Conservation (phyloP, 139 green algal species). For the Desmodesmus armatus region DNA sequence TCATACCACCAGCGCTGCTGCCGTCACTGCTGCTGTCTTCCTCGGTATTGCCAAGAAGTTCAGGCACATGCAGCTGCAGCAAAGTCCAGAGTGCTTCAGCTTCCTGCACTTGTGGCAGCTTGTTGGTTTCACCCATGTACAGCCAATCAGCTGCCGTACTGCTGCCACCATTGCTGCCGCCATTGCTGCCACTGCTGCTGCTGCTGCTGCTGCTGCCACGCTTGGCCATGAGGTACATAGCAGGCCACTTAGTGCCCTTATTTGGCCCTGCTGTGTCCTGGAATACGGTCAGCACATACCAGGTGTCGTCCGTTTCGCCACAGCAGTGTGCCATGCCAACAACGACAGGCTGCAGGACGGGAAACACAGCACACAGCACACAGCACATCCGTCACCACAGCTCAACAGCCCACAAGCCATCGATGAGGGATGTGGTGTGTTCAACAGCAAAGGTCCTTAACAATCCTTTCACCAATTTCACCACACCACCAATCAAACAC, state of each 20-base stretch:
- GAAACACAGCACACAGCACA: neutral
- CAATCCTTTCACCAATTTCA: neutral
- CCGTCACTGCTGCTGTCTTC: neutral
- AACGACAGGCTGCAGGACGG: neutral
- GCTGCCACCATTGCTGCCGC: neutral
- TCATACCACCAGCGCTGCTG: neutral
- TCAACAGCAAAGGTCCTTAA: neutral
- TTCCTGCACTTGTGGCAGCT: neutral
- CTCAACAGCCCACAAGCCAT: too few species aligned
- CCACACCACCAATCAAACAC: neutral
- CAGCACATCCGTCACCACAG: too few species aligned
- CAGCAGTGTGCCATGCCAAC: constrained; percentile 18
- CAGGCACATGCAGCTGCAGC: constrained; percentile 19
- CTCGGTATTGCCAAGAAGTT: neutral
- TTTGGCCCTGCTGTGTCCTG: neutral
- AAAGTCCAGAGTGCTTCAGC: neutral
- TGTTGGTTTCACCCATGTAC: neutral
- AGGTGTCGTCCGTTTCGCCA: neutral
- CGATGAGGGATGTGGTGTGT: too few species aligned
- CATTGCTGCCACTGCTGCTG: neutral
- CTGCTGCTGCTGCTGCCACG: constrained; percentile 4
- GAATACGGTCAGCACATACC: constrained; percentile 3
- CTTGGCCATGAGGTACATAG: neutral
- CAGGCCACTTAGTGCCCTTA: neutral
- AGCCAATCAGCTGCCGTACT: neutral